These are phyloP conservation scores for Annulohypoxylon bovei DNA, from an alignment of 495 filamentous ascomycete species.

Conservation along the genomic window DNA sequence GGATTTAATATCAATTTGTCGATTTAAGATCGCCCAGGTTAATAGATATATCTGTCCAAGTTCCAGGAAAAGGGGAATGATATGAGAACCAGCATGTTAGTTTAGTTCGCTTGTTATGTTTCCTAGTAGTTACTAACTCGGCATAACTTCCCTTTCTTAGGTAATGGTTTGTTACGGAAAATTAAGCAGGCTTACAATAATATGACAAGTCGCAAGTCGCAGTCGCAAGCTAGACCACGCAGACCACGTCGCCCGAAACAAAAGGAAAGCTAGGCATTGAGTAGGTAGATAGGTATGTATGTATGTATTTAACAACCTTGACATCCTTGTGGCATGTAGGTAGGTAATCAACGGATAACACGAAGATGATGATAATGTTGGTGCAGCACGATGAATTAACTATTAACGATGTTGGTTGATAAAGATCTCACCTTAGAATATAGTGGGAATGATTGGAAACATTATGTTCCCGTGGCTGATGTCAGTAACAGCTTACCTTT, in stretches of 20 bases:
- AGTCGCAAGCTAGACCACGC: slow-evolving; percentile 17
- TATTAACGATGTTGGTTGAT: slow-evolving; percentile 11
- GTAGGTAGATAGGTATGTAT: not conserved
- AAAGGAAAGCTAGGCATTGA: not conserved
- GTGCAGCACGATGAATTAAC: slow-evolving; percentile 1
- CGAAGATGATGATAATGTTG: slow-evolving; percentile 28
- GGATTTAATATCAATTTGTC: no score
- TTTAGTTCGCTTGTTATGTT: slow-evolving; percentile 9
- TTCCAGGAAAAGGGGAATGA: not conserved
- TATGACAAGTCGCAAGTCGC: slow-evolving; percentile 16
- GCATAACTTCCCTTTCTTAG: slow-evolving; percentile 25
- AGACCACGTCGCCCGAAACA: slow-evolving; percentile 20
- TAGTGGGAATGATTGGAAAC: slow-evolving; percentile 1
- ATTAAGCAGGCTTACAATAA: slow-evolving; percentile 13
- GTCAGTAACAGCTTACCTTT: no score
- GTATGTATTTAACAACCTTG: not conserved
- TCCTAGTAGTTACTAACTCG: slow-evolving; percentile 15
- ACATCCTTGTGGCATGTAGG: not conserved
- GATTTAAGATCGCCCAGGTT: slow-evolving; percentile 21
- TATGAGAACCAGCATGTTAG: slow-evolving; percentile 9
- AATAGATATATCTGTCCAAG: slow-evolving; percentile 1
- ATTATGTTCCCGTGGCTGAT: slow-evolving; percentile 11
- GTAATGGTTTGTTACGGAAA: slow-evolving; percentile 33
- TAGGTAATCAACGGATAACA: slow-evolving; percentile 16
- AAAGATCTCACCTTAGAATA: not conserved